Conservation (phyloP, 495 filamentous ascomycete species). For the Annulohypoxylon moriforme region DNA sequence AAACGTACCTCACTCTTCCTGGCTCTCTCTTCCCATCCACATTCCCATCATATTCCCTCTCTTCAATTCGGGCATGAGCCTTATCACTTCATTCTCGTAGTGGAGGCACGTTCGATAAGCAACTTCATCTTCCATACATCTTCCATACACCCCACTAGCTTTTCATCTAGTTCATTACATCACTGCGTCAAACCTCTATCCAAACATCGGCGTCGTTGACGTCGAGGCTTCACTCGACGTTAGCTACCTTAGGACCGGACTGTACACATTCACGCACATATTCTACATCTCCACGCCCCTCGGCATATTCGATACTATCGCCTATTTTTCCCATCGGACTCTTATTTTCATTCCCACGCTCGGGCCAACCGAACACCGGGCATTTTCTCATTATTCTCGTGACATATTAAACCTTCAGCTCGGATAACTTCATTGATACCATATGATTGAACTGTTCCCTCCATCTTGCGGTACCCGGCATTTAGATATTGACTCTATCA, state of each 20-base stretch:
- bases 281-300: background rate
- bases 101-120: background rate
- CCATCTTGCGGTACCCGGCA: background rate
- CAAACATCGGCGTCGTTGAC: background rate
- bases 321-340: background rate
- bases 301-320: background rate
- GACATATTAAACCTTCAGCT: background rate
- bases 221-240: background rate
- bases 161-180: background rate
- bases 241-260: background rate
- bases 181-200: background rate
- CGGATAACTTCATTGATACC: background rate
- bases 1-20: background rate
- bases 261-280: background rate
- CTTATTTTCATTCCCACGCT: background rate
- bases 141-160: background rate
- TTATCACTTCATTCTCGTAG: background rate
- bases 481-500: background rate
- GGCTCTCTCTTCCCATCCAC: background rate
- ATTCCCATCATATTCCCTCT: background rate
- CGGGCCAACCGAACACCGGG: background rate
- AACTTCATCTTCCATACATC: background rate
- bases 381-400: background rate
- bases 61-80: constrained; percentile 6
- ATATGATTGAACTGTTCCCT: background rate